phyloP scores from a whole-genome alignment of 2,329 filamentous ascomycete genomes.

The Elsinoe batatas region DNA sequence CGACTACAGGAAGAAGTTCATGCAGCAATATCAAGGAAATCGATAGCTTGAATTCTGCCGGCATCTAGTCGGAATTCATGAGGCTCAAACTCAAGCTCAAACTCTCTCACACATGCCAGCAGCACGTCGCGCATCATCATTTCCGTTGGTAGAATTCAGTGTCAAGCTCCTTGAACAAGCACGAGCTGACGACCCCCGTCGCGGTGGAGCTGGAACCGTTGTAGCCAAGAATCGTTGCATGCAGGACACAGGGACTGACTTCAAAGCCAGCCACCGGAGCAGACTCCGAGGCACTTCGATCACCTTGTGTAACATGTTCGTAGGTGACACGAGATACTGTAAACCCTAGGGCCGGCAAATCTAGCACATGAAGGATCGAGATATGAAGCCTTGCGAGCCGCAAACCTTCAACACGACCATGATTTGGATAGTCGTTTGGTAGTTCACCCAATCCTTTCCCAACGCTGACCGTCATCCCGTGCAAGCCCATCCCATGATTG shows the following conservation, averaged over 20 bases:
- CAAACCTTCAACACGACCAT: neutral
- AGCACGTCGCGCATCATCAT: neutral
- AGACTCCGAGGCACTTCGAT: too few species aligned
- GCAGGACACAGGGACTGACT: neutral
- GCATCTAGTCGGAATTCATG: too few species aligned
- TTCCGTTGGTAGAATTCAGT: neutral
- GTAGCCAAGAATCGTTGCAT: neutral
- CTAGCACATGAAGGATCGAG: too few species aligned
- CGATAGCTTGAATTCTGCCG: neutral
- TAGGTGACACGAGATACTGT: too few species aligned
- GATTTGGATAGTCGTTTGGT: slow-evolving; percentile 8
- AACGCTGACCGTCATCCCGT: slow-evolving; percentile 5
- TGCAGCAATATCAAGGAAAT: neutral
- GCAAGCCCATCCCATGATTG: neutral
- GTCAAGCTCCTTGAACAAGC: neutral
- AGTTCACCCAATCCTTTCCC: neutral
- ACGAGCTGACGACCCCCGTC: neutral
- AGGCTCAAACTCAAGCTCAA: too few species aligned
- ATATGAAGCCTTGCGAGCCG: neutral
- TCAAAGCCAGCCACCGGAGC: neutral
- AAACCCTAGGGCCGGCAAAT: too few species aligned
- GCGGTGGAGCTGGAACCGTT: slow-evolving; percentile 7
- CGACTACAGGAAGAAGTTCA: neutral
- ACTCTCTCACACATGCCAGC: too few species aligned
- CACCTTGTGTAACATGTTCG: too few species aligned